A percentile compares a stretch with the other conserved stretches of the same genome.
phyloP scores from a whole-genome alignment of 2,329 filamentous ascomycete genomes.

The Aureobasidium lini region DNA sequence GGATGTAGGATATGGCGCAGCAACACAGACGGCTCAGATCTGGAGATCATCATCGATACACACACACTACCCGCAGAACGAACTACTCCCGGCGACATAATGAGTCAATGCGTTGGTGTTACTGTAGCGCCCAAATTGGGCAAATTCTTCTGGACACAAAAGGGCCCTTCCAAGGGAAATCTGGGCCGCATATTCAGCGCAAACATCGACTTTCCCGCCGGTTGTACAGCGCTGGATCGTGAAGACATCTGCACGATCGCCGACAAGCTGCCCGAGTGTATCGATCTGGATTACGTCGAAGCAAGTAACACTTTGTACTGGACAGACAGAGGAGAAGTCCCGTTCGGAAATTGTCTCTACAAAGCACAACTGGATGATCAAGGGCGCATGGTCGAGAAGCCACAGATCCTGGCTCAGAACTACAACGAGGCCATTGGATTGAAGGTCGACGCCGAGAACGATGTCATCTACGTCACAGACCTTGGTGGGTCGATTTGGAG shows the following conservation, averaged over 20 bases:
- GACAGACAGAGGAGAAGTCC: conserved; percentile 53
- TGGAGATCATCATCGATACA: conserved; percentile 33
- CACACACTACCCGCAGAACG: conserved; percentile 14
- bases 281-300: conserved; percentile 52
- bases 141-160: conserved; percentile 55
- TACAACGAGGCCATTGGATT: conserved; percentile 42
- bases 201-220: conserved; percentile 32
- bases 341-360: conserved; percentile 49
- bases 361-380: conserved; percentile 11
- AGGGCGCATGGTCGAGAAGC: not conserved
- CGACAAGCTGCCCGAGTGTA: conserved; percentile 45
- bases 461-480: not conserved
- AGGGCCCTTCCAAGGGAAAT: conserved; percentile 45
- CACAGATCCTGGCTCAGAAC: conserved; percentile 24
- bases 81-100: not conserved
- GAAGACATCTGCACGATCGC: conserved; percentile 39
- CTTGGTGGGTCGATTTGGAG: not conserved
- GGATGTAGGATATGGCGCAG: conserved; percentile 30
- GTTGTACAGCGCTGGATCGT: conserved; percentile 28
- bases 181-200: conserved; percentile 49
- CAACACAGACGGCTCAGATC: conserved; percentile 28
- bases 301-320: conserved; percentile 44
- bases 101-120: conserved; percentile 50
- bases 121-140: conserved; percentile 36
- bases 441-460: not conserved